Percentiles rank a stretch among this genome's conserved stretches.
Conservation (phyloP, 345 rosid species). For the Hypericum perforatum region DNA sequence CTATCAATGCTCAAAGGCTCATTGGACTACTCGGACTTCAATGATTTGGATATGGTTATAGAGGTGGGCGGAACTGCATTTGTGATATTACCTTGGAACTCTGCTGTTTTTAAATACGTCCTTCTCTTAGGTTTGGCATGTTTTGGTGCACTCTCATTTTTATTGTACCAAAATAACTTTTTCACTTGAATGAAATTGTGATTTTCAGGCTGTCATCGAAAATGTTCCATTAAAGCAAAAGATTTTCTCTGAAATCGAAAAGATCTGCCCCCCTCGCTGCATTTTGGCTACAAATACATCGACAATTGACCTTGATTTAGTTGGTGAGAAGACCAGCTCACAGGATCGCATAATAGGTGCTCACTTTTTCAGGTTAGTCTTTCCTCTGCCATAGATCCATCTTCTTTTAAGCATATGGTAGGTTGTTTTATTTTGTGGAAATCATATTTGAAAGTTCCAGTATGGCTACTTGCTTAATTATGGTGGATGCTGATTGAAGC, state of each 20-base stretch:
- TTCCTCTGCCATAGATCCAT: not conserved
- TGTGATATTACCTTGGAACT: not conserved
- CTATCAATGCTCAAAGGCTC: constrained; percentile 72
- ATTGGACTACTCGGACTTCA: constrained; percentile 68
- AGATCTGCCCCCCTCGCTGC: constrained; percentile 71
- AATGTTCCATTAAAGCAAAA: constrained; percentile 74
- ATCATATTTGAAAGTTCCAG: too few relatives aligned
- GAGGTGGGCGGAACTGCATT: constrained; percentile 42
- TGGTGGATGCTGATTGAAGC: too few relatives aligned
- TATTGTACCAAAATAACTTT: not conserved
- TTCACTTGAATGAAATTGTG: not conserved
- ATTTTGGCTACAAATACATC: constrained; percentile 92
- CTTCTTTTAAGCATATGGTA: too few relatives aligned
- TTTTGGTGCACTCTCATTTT: constrained; percentile 2
- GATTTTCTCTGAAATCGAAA: constrained; percentile 77
- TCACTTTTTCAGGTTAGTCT: constrained; percentile 80
- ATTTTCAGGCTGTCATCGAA: constrained; percentile 85
- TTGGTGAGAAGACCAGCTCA: constrained; percentile 71
- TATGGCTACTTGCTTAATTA: too few relatives aligned
- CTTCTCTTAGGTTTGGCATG: not conserved
- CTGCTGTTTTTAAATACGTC: not conserved
- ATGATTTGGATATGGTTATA: constrained; percentile 89
- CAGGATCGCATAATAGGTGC: constrained; percentile 88
- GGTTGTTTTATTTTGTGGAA: too few relatives aligned
- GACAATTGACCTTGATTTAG: constrained; percentile 59